Percentiles rank a stretch among this genome's conserved stretches.
phyloP scores from a whole-genome alignment of 768 basidiomycete genomes.

The Russula abietina region DNA sequence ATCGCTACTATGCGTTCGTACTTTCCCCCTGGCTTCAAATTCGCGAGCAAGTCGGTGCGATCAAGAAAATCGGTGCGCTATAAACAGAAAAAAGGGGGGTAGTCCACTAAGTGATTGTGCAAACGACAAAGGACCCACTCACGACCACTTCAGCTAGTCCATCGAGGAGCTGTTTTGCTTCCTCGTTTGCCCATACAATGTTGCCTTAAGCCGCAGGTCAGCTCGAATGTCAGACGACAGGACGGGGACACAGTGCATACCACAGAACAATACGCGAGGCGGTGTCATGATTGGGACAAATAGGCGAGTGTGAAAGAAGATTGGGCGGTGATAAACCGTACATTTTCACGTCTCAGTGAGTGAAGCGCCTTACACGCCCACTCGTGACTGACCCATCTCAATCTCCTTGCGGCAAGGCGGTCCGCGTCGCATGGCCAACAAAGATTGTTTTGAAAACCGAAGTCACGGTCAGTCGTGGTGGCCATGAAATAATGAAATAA shows the following conservation, averaged over 20 bases:
- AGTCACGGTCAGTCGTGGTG: too few species aligned
- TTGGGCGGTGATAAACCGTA: background rate
- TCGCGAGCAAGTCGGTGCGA: slow-evolving; percentile 64
- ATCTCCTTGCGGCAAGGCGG: background rate
- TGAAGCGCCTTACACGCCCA: background rate
- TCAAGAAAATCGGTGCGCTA: slow-evolving; percentile 53
- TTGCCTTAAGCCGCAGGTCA: slow-evolving; percentile 39
- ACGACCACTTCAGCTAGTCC: slow-evolving; percentile 73
- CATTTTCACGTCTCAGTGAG: background rate
- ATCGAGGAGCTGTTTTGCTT: slow-evolving; percentile 57
- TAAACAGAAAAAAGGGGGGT: background rate
- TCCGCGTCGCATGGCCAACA: too few species aligned
- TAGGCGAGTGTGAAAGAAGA: background rate
- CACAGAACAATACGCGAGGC: slow-evolving; percentile 34
- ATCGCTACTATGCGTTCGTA: slow-evolving; percentile 70
- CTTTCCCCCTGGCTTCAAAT: slow-evolving; percentile 59
- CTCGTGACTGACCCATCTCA: background rate
- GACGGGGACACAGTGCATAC: slow-evolving; percentile 21
- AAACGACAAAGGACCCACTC: slow-evolving; percentile 30
- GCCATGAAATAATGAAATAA: background rate
- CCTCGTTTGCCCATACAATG: slow-evolving; percentile 77
- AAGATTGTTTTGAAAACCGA: too few species aligned
- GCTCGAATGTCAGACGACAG: background rate
- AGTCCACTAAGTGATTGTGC: background rate
- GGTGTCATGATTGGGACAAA: slow-evolving; percentile 1